Evolutionary conservation across 2,329 filamentous ascomycete species (phyloP).

Genomic region (Nigrospora oryzae): DNA sequence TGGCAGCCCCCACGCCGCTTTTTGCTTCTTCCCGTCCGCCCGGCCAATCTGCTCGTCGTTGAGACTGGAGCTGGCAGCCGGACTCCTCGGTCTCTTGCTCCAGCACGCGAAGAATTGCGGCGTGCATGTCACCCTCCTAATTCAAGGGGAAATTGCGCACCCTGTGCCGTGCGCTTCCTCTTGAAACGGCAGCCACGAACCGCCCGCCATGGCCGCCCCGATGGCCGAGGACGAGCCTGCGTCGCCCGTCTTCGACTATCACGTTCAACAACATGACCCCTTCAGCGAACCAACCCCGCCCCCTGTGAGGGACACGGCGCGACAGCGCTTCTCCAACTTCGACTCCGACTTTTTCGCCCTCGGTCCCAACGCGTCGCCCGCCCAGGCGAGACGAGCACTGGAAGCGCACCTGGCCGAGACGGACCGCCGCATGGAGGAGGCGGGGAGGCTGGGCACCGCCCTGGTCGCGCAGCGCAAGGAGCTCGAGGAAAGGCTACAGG

Average conservation of each 20-base stretch:
- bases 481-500: conserved; percentile 70
- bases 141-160: conserved; percentile 17
- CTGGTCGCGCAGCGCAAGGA: conserved; percentile 82
- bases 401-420: conserved; percentile 91
- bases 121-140: conserved; percentile 20
- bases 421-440: conserved; percentile 82
- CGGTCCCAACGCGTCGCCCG: conserved; percentile 68
- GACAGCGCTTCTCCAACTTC: conserved; percentile 73
- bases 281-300: conserved; percentile 42
- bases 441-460: conserved; percentile 74
- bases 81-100: not conserved
- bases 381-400: conserved; percentile 79
- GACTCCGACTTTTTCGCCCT: conserved; percentile 73
- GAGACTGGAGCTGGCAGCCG: too few relatives aligned
- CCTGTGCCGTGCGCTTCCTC: conserved; percentile 10
- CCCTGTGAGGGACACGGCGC: conserved; percentile 24
- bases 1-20: too few relatives aligned
- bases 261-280: conserved; percentile 38
- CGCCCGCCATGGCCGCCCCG: conserved; percentile 31
- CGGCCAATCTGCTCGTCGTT: too few relatives aligned
- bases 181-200: conserved; percentile 8
- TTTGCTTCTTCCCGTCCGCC: too few relatives aligned
- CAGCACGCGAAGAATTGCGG: not conserved
- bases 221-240: conserved; percentile 31
- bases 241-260: conserved; percentile 15